Percentiles rank a stretch among this genome's conserved stretches.
These are phyloP conservation scores for Teunomyces gatunensis DNA, from an alignment of 805 yeast genomes.

Conservation along the genomic window DNA sequence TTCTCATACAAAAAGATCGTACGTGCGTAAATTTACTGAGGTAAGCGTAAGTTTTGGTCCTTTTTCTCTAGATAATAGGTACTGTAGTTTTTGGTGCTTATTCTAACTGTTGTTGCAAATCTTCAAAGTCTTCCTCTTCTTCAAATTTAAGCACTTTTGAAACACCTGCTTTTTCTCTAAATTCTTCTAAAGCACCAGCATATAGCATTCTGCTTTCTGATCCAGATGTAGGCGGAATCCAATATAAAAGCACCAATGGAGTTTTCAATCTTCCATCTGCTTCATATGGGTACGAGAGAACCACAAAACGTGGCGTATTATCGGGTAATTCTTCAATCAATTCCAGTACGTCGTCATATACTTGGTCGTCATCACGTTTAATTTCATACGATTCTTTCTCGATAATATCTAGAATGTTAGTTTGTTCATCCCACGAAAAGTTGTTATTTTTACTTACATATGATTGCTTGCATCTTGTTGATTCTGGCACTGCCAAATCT, in stretches of 20 bases:
- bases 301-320: conserved; percentile 71
- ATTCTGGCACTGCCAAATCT: conserved; percentile 70
- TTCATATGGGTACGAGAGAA: conserved; percentile 73
- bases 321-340: conserved; percentile 78
- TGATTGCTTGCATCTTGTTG: conserved; percentile 56
- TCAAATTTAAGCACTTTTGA: conserved; percentile 56
- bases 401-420: conserved; percentile 41
- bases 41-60: neutral
- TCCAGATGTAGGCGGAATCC: conserved; percentile 84
- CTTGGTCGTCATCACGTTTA: conserved; percentile 46
- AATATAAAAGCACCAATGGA: conserved; percentile 80
- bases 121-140: conserved; percentile 71
- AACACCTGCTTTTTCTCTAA: conserved; percentile 80
- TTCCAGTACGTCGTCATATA: conserved; percentile 53
- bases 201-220: conserved; percentile 82
- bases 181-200: conserved; percentile 84
- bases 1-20: neutral
- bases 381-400: conserved; percentile 56
- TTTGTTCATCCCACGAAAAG: conserved; percentile 4
- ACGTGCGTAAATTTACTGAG: neutral
- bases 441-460: conserved; percentile 41
- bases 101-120: conserved; percentile 38
- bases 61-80: neutral
- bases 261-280: conserved; percentile 71
- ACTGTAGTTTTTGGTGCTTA: neutral